These are phyloP conservation scores for Blastobotrys parvus DNA, from an alignment of 805 yeast genomes.

Conservation along the genomic window DNA sequence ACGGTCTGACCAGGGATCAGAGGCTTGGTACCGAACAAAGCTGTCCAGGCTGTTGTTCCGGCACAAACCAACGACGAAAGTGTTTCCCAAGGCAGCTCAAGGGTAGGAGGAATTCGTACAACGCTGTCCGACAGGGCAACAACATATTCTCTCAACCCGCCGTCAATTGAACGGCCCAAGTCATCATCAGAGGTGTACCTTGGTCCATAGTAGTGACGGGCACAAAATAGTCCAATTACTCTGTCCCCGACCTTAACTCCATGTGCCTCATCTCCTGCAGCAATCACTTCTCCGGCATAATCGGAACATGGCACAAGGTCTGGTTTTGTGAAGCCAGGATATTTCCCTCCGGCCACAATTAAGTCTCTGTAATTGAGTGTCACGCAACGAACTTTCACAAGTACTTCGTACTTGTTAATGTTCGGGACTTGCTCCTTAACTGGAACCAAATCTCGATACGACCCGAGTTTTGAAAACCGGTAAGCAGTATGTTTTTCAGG, in stretches of 20 bases:
- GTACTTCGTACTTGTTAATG: slow-evolving; percentile 4
- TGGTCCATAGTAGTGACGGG: slow-evolving; percentile 1
- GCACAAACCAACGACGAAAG: slow-evolving; percentile 6
- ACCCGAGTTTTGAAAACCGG: background rate
- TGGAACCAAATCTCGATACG: background rate
- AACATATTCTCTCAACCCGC: slow-evolving; percentile 9
- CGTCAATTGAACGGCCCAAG: slow-evolving; percentile 7
- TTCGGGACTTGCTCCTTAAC: background rate
- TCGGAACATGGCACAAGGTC: slow-evolving; percentile 10
- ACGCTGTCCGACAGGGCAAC: slow-evolving; percentile 1
- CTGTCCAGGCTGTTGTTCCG: slow-evolving; percentile 10
- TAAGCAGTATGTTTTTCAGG: background rate
- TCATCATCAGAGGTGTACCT: background rate
- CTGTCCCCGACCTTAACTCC: slow-evolving; percentile 6
- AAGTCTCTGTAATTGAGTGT: slow-evolving; percentile 9
- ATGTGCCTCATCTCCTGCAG: slow-evolving; percentile 1
- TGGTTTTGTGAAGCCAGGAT: slow-evolving; percentile 2
- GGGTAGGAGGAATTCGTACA: slow-evolving; percentile 2
- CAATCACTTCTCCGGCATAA: slow-evolving; percentile 10
- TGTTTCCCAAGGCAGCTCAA: slow-evolving; percentile 8
- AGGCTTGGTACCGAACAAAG: slow-evolving; percentile 4
- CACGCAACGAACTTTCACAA: slow-evolving; percentile 9
- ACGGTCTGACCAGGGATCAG: slow-evolving; percentile 9
- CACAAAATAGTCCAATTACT: slow-evolving; percentile 7
- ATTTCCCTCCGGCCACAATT: slow-evolving; percentile 4